Evolutionary conservation across 352 stramenopile genomes (phyloP).

Genomic region (Plasmopara muralis): DNA sequence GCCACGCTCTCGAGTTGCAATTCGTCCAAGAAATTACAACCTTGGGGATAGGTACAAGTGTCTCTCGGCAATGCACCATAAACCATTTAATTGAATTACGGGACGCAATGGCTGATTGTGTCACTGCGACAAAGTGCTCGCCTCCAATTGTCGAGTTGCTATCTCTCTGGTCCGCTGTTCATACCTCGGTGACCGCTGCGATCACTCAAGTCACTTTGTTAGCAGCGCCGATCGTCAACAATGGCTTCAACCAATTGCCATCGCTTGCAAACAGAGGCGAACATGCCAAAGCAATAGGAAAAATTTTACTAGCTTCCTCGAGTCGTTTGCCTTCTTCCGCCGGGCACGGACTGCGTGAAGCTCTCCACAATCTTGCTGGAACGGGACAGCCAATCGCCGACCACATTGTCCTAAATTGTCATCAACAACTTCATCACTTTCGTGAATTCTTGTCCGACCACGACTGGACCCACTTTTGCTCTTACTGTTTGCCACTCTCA

Average conservation of each 20-base stretch:
- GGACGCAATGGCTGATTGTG: conserved; percentile 1
- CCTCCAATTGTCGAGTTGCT: neutral
- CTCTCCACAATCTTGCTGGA: neutral
- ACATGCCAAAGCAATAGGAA: conserved; percentile 1
- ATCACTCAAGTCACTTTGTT: neutral
- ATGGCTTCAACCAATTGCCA: neutral
- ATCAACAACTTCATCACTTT: conserved; percentile 1
- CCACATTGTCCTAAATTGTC: neutral
- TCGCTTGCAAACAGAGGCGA: neutral
- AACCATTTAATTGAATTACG: neutral
- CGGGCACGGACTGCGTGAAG: neutral
- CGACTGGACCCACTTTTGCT: neutral
- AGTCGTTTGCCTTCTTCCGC: neutral
- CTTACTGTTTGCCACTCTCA: neutral
- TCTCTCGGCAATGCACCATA: neutral
- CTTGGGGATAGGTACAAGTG: neutral
- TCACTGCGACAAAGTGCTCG: neutral
- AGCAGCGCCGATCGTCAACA: neutral
- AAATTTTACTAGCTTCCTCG: neutral
- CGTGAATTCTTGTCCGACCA: conserved; percentile 1
- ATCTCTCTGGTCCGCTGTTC: conserved; percentile 2
- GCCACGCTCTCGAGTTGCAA: conserved; percentile 1
- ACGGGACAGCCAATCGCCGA: neutral
- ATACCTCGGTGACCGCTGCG: neutral
- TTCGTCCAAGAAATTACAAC: conserved; percentile 1